These are phyloP conservation scores for Wallacemonas sp. DNA, from an alignment of 208 protist genomes.

Conservation along the genomic window DNA sequence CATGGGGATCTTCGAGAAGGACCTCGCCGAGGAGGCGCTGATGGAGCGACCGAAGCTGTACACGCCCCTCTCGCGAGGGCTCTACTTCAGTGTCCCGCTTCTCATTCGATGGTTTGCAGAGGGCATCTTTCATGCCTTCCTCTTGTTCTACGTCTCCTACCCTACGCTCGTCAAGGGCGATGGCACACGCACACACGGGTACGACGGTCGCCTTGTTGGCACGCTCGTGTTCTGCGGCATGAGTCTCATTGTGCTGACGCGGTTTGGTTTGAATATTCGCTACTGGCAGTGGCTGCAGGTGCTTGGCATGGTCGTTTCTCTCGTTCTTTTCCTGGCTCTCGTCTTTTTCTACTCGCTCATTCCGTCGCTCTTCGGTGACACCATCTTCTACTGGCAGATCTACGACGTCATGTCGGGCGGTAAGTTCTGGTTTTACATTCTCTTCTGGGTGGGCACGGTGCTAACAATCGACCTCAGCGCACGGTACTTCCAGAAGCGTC, in stretches of 20 bases:
- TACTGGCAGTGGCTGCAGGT: slow-evolving; percentile 81
- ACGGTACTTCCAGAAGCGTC: slow-evolving; percentile 53
- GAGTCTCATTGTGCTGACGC: slow-evolving; percentile 61
- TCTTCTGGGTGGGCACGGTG: slow-evolving; percentile 52
- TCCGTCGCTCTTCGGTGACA: slow-evolving; percentile 45
- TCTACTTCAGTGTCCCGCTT: slow-evolving; percentile 72
- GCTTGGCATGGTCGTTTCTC: slow-evolving; percentile 56
- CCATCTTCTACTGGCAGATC: slow-evolving; percentile 71
- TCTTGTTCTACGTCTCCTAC: slow-evolving; percentile 69
- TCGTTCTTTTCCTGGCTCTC: slow-evolving; percentile 45
- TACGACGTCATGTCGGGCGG: slow-evolving; percentile 51
- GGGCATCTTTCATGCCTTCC: slow-evolving; percentile 50
- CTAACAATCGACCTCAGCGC: slow-evolving; percentile 52
- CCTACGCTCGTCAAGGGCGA: slow-evolving; percentile 36
- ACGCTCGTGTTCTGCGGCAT: slow-evolving; percentile 75
- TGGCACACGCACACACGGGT: slow-evolving; percentile 26
- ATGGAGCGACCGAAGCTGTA: slow-evolving; percentile 73
- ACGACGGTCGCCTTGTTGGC: slow-evolving; percentile 51
- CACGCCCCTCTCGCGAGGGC: slow-evolving; percentile 53
- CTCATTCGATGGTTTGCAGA: slow-evolving; percentile 63
- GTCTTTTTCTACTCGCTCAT: slow-evolving; percentile 67
- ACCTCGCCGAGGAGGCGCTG: slow-evolving; percentile 77
- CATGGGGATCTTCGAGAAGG: slow-evolving; percentile 92
- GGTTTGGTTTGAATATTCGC: slow-evolving; percentile 62
- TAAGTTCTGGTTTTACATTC: slow-evolving; percentile 80